Conservation (phyloP, 225 moss, liverwort and hornwort species). For the Polytrichum commune region DNA sequence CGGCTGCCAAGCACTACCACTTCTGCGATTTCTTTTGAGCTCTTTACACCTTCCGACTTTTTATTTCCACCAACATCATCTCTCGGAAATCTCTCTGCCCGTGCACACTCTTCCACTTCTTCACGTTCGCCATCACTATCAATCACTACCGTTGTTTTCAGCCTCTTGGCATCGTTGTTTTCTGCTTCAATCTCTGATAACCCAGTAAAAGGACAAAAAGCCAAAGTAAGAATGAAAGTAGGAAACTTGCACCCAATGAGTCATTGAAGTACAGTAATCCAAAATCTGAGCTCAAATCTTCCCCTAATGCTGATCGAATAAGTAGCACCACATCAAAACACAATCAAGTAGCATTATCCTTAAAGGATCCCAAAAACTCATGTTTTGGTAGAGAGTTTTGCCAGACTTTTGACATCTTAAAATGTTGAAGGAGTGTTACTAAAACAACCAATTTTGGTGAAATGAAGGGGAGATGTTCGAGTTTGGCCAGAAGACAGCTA, state of each 20-base stretch:
- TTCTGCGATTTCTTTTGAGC: constrained; percentile 22
- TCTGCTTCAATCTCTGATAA: constrained; percentile 40
- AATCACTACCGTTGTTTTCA: constrained; percentile 70
- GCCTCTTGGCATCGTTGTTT: constrained; percentile 36
- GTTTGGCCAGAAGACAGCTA: no score
- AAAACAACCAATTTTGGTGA: no score
- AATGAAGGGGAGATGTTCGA: no score
- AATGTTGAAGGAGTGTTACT: no score
- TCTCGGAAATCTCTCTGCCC: constrained; percentile 18
- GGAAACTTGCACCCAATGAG: constrained; percentile 10
- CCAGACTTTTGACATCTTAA: no score
- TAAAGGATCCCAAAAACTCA: no score
- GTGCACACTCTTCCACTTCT: constrained; percentile 59
- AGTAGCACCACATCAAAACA: no score
- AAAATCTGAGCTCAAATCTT: no score
- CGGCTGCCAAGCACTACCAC: constrained; percentile 54
- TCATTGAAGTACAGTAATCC: no score
- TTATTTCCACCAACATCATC: constrained; percentile 11
- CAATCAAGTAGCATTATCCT: no score
- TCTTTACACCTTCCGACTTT: constrained; percentile 4
- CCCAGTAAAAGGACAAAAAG: background rate
- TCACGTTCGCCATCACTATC: constrained; percentile 89
- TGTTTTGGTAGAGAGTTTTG: no score
- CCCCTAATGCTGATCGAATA: no score
- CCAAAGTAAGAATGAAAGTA: constrained; percentile 5